Percentiles rank a stretch among this genome's conserved stretches.
phyloP scores from a whole-genome alignment of 2,329 filamentous ascomycete species.

The Aspergillus terreus region DNA sequence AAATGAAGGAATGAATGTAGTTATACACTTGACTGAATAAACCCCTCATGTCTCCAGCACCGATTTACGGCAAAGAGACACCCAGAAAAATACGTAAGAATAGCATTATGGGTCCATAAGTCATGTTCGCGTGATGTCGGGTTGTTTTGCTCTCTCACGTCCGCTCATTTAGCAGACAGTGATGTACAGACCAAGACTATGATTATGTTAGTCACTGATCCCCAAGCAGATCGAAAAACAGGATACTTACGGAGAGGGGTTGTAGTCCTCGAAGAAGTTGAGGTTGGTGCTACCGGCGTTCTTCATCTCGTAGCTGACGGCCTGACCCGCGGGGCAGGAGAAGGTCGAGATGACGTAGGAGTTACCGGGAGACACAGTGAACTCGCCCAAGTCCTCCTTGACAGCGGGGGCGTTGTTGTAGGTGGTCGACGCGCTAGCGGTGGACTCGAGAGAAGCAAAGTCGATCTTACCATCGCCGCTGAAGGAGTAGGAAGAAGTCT shows the following conservation, averaged over 20 bases:
- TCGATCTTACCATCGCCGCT: conserved; percentile 52
- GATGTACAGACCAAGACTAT: conserved; percentile 40
- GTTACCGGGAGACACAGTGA: conserved; percentile 51
- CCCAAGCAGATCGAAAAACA: background rate
- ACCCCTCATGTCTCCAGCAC: background rate
- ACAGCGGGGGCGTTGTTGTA: conserved; percentile 52
- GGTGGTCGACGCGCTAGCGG: conserved; percentile 50
- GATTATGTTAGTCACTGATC: conserved; percentile 7
- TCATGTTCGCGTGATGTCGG: conserved; percentile 13
- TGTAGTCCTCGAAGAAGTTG: conserved; percentile 63
- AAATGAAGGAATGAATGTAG: background rate
- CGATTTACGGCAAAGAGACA: background rate
- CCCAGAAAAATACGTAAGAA: conserved; percentile 3
- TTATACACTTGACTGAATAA: background rate
- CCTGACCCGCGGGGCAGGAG: conserved; percentile 52
- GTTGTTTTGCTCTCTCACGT: background rate
- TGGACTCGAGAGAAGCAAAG: conserved; percentile 48
- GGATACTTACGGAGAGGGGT: conserved; percentile 45
- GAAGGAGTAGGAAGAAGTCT: conserved; percentile 57
- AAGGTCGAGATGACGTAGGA: conserved; percentile 53
- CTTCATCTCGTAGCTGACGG: conserved; percentile 52
- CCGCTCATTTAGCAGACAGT: conserved; percentile 34
- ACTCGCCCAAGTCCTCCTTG: conserved; percentile 41
- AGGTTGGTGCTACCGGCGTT: conserved; percentile 50
- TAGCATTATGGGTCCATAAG: conserved; percentile 10